Evolutionary conservation across 805 yeast species (phyloP).

Genomic region (Schizosaccharomyces japonicus): DNA sequence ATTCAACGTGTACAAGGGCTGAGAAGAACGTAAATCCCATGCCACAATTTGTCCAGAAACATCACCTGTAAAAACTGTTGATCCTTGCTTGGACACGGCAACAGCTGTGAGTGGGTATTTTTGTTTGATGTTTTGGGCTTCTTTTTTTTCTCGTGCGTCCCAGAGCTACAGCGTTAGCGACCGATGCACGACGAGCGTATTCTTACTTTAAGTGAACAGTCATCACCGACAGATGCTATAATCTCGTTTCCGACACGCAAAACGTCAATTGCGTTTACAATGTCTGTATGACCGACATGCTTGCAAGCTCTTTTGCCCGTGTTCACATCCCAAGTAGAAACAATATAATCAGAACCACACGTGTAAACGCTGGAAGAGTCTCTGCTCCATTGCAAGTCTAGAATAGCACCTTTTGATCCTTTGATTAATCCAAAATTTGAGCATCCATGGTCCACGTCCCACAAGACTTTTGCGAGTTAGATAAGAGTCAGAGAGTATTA

Average conservation of each 20-base stretch:
- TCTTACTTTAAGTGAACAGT: conserved; percentile 23
- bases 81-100: conserved; percentile 20
- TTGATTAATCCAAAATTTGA: conserved; percentile 23
- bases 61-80: conserved; percentile 33
- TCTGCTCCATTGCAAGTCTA: conserved; percentile 34
- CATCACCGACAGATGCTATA: conserved; percentile 39
- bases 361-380: conserved; percentile 22
- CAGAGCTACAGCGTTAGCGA: conserved; percentile 19
- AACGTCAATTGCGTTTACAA: conserved; percentile 32
- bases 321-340: conserved; percentile 37
- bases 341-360: conserved; percentile 36
- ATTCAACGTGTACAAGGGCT: conserved; percentile 24
- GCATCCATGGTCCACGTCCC: conserved; percentile 22
- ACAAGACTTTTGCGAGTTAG: conserved; percentile 15
- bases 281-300: conserved; percentile 26
- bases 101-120: conserved; percentile 38
- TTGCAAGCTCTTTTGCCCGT: conserved; percentile 34
- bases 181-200: not conserved
- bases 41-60: conserved; percentile 40
- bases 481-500: not conserved
- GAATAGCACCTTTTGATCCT: conserved; percentile 44
- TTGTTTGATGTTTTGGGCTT: conserved; percentile 21
- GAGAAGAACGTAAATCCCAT: conserved; percentile 27
- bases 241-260: conserved; percentile 16
- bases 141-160: conserved; percentile 36